Base-by-base conservation (phyloP, 371 early-diverging fungal genomes). In the Rozella allomycis region DNA sequence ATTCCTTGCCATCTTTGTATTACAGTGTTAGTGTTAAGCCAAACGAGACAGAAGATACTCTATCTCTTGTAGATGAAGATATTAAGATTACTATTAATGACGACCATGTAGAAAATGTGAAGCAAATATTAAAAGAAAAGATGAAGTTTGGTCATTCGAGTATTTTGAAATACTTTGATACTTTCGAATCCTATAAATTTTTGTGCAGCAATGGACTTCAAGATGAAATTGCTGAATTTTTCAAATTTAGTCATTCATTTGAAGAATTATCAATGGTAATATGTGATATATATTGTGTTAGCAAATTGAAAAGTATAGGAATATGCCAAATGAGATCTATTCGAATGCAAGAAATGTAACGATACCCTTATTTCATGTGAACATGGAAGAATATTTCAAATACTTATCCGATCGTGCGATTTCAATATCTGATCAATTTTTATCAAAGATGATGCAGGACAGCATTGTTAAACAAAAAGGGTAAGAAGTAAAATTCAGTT, bases 281-380 rank as follows among this genome's bases (percentile, higher is more conserved):
- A 17, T 32, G 2, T 28, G 22, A 0, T 14, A 17, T 3, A 4
- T 16, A 17, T 11, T 9, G 20, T n/a, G 10, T 23, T n/a, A 59
- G 52, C 47, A 65, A 45, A 58, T 65, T 27, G 58, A 62, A 23
- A 48, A 51, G 25, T 62, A 53, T 37, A 29, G 54, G 3, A 36
- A 26, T 0, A 31, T 59, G 7, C 47, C 57, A 3, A 11, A 39
- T 3, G 31, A 45, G 17, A 49, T 65, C 14, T 34, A 49, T 22
- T 34, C 31, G 13, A 38, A 47, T 16, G 44, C 47, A 0, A 37
- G 46, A 12, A 31, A 42, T 8, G 43, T 54, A 6, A 60, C 58
- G 37, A 31, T 64, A 12, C 55, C 58, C 0, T 42, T 64, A 43
- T 42, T 63, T 7, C 57, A 53, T 33, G 41, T 65, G 3, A 40